Percentiles rank a stretch among this genome's conserved stretches.
Evolutionary conservation across 176 grass and related monocot species (phyloP).

Genomic region (Zoysia pacifica): DNA sequence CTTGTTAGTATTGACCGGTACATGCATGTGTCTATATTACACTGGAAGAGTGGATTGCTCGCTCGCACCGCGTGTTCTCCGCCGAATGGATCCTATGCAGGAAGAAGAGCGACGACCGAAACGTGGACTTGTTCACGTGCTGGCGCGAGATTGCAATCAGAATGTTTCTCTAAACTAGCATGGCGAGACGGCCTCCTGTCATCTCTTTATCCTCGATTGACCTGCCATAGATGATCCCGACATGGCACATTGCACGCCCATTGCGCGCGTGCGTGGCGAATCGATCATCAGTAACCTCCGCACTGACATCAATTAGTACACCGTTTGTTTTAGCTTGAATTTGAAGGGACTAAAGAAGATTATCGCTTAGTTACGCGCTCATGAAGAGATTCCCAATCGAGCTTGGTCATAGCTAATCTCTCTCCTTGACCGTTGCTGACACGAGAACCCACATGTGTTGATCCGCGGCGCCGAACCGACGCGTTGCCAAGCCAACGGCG

Average conservation of each 20-base stretch:
- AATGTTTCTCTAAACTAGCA: neutral
- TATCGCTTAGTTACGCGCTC: too few relatives aligned
- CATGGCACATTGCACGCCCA: slow-evolving; percentile 38
- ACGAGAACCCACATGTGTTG: neutral
- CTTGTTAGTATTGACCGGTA: neutral
- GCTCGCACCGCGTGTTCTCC: slow-evolving; percentile 7
- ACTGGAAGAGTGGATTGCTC: too few relatives aligned
- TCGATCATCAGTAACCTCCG: too few relatives aligned
- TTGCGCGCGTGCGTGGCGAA: too few relatives aligned
- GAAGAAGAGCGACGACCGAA: neutral
- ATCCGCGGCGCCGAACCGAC: neutral
- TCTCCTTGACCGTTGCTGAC: neutral
- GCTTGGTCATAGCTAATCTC: too few relatives aligned
- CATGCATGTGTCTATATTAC: neutral
- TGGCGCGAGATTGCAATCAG: neutral
- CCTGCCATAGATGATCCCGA: slow-evolving; percentile 5
- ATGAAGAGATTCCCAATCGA: too few relatives aligned
- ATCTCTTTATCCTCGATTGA: too few relatives aligned
- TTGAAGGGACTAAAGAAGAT: too few relatives aligned
- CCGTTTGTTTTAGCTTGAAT: too few relatives aligned
- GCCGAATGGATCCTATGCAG: slow-evolving; percentile 22
- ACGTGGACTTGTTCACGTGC: neutral
- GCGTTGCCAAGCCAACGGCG: slow-evolving; percentile 1
- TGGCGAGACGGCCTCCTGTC: neutral
- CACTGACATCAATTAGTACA: too few relatives aligned